Evolutionary conservation across 192 early-diverging fungal species (phyloP).

Genomic region (Linderina pennispora): DNA sequence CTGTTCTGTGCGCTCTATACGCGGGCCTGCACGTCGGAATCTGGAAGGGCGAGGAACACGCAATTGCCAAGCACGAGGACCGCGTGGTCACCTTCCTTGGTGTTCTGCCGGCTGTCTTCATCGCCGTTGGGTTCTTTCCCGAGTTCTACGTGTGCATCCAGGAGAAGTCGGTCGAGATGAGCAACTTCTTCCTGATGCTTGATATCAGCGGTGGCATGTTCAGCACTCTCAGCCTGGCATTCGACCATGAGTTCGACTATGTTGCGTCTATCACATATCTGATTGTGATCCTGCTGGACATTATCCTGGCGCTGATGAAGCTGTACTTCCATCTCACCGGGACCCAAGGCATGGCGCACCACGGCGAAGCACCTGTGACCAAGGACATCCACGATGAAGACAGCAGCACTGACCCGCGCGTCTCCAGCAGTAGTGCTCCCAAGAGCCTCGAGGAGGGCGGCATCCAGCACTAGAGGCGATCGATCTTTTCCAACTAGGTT

Average conservation of each 20-base stretch:
- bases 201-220: constrained; percentile 38
- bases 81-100: constrained; percentile 26
- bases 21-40: constrained; percentile 36
- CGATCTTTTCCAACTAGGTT: no score
- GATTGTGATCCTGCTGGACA: constrained; percentile 35
- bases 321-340: constrained; percentile 25
- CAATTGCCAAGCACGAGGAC: constrained; percentile 14
- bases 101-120: constrained; percentile 36
- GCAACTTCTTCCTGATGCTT: constrained; percentile 37
- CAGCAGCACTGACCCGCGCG: no score
- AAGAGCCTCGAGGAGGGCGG: no score
- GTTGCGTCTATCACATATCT: constrained; percentile 44
- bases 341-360: constrained; percentile 13
- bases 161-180: constrained; percentile 41
- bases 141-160: constrained; percentile 44
- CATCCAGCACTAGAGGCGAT: no score
- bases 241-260: constrained; percentile 43
- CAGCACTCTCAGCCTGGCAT: constrained; percentile 40
- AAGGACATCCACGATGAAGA: no score
- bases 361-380: no score
- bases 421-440: no score
- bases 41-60: constrained; percentile 28
- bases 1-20: constrained; percentile 22
- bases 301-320: constrained; percentile 37
- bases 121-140: constrained; percentile 42